Evolutionary conservation across 371 early-diverging fungal species (phyloP), one percentile per base, ranked within the genome.

Genomic region (Mucor mucedo): DNA sequence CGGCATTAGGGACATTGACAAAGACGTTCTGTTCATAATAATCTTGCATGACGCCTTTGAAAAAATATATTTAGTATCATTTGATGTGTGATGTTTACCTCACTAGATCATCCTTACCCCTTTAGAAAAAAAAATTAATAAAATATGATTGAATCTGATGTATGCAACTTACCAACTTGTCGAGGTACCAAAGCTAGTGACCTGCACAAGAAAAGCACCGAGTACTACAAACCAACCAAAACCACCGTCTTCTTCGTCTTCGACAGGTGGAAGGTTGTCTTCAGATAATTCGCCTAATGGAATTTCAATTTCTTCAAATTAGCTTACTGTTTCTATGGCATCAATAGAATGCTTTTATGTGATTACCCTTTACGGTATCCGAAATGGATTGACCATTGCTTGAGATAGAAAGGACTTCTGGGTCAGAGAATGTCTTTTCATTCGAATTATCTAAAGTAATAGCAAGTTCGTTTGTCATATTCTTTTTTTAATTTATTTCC

Each of bases 181-280:
- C 30, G 65, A 55, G 1, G 66, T 68, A 10, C 90, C 89, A 54
- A 88, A 84, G 13, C 80, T 77, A 39, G 77, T 78, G 56, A 86
- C 79, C 57, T 85, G 83, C 39, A 82, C 82, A 13, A 87, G 48
- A 60, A 85, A 89, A 1, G 83, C 80, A 2, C 86, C 77, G 0
- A 76, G 58, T 5, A 87, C 86, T 2, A 87, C 84, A 2, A 82
- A 54, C 89, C 89, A 91, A 2, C 84, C 89, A 39, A 79, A 81
- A 1, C 77, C 65, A 40, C 88, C 85, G 53, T 87, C 89, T 32
- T 44, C 41, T 16, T 61, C 57, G 10, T 63, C 59, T 13, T 40
- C 35, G 5, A 52, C 4, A 29, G 55, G 32, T 11, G 56, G 61
- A 14, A 55, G 30, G 21, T 65, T 54, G 3, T 40, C 59, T 47